A percentile compares a stretch with the other conserved stretches of the same genome.
Evolutionary conservation across 345 rosid genomes (phyloP).

Genomic region (Dovyalis caffra): DNA sequence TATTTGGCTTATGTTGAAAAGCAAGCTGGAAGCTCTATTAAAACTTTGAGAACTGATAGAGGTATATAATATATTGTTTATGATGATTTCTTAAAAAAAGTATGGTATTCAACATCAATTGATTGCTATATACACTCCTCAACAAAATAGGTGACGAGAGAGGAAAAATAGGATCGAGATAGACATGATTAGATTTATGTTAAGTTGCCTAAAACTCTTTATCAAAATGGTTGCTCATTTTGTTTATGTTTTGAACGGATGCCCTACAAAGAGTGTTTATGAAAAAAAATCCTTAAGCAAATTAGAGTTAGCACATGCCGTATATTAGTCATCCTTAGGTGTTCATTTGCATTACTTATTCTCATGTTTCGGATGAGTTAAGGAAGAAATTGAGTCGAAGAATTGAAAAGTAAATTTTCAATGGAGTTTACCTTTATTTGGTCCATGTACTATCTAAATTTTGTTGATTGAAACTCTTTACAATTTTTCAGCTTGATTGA

Average conservation of each 20-base stretch:
- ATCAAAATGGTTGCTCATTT: not conserved
- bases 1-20: not conserved
- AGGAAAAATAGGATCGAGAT: not conserved
- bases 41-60: not conserved
- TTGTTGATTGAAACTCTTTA: no score
- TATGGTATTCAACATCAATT: not conserved
- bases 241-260: no score
- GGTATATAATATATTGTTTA: not conserved
- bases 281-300: not conserved
- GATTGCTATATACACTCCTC: not conserved
- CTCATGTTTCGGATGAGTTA: not conserved
- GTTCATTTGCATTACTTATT: not conserved
- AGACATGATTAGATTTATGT: not conserved
- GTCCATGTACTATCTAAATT: no score
- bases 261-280: no score
- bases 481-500: no score
- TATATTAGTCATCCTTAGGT: not conserved
- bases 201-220: not conserved
- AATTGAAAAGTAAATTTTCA: not conserved
- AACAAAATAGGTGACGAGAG: not conserved
- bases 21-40: not conserved
- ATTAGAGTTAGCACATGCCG: not conserved
- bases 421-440: no score
- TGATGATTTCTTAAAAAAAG: not conserved
- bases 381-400: slow-evolving; percentile 5